Percentiles rank a stretch among this genome's conserved stretches.
These are phyloP conservation scores for Xylariaceae sp. DNA, from an alignment of 2,329 filamentous ascomycete species.

Conservation along the genomic window DNA sequence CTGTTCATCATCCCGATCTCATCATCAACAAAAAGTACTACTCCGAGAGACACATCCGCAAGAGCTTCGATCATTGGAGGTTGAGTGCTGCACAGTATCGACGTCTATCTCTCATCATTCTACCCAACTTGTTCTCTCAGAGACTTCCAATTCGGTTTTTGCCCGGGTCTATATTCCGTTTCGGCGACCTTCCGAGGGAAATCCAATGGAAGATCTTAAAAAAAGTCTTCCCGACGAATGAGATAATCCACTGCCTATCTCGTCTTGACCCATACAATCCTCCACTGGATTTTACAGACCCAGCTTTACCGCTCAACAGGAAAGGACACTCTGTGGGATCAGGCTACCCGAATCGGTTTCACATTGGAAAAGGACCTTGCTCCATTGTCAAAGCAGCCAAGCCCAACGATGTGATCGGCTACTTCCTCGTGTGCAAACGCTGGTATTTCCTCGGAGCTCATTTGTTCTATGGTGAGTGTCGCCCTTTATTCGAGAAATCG, in stretches of 20 bases:
- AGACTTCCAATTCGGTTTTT: not conserved
- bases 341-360: slow-evolving; percentile 39
- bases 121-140: slow-evolving; percentile 1
- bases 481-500: not conserved
- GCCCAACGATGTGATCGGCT: slow-evolving; percentile 37
- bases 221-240: slow-evolving; percentile 34
- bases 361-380: slow-evolving; percentile 32
- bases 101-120: not conserved
- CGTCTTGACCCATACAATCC: slow-evolving; percentile 38
- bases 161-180: slow-evolving; percentile 20
- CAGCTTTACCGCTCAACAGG: not conserved
- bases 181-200: slow-evolving; percentile 30
- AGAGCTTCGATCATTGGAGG: not conserved
- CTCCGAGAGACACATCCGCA: not conserved
- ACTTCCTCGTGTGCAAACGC: slow-evolving; percentile 39
- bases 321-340: slow-evolving; percentile 3
- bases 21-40: slow-evolving; percentile 12
- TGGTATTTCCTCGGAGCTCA: slow-evolving; percentile 42
- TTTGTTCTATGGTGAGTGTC: slow-evolving; percentile 42
- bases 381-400: slow-evolving; percentile 33
- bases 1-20: slow-evolving; percentile 31
- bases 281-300: slow-evolving; percentile 17
- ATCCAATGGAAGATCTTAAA: slow-evolving; percentile 38
- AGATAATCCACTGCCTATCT: slow-evolving; percentile 43
- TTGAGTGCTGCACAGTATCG: not conserved